Percentiles rank a stretch among this genome's conserved stretches.
Conservation (phyloP, 768 basidiomycete genomes). For the Auricularia cornea region DNA sequence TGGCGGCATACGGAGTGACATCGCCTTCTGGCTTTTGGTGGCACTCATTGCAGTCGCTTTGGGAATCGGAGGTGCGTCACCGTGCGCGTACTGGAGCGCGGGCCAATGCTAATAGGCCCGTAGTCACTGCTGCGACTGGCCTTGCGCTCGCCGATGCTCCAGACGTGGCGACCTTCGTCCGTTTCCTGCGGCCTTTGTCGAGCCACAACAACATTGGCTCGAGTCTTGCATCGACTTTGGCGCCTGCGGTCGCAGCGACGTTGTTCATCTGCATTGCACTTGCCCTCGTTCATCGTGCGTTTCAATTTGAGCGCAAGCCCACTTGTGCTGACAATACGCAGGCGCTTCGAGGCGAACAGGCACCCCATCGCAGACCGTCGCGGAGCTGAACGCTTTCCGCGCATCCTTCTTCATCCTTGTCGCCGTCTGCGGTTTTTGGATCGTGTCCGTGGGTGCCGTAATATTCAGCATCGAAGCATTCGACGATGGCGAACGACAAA, state of each 20-base stretch:
- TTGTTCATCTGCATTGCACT: slow-evolving; percentile 52
- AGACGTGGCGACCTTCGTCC: slow-evolving; percentile 60
- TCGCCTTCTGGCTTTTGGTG: slow-evolving; percentile 53
- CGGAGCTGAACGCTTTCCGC: slow-evolving; percentile 53
- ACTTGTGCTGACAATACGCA: slow-evolving; percentile 15
- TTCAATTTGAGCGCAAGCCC: not conserved
- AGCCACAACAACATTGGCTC: slow-evolving; percentile 42
- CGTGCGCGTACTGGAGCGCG: too few species aligned
- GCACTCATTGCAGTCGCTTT: slow-evolving; percentile 42
- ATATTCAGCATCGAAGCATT: slow-evolving; percentile 60
- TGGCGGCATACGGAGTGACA: slow-evolving; percentile 34
- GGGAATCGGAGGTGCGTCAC: slow-evolving; percentile 43
- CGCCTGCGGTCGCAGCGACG: slow-evolving; percentile 53
- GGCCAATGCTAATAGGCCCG: too few species aligned
- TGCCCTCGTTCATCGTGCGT: slow-evolving; percentile 48
- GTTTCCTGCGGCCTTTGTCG: slow-evolving; percentile 51
- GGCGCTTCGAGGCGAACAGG: slow-evolving; percentile 48
- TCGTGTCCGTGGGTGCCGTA: slow-evolving; percentile 59
- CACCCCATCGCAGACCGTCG: slow-evolving; percentile 53
- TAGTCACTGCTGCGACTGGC: slow-evolving; percentile 66
- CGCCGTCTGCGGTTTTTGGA: slow-evolving; percentile 48
- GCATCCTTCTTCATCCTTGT: slow-evolving; percentile 53
- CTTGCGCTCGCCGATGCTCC: slow-evolving; percentile 62
- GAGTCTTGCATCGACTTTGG: slow-evolving; percentile 60
- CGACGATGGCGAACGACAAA: slow-evolving; percentile 26